Evolutionary conservation across 2,329 filamentous ascomycete genomes (phyloP).

Genomic region (Aspergillus piperis): DNA sequence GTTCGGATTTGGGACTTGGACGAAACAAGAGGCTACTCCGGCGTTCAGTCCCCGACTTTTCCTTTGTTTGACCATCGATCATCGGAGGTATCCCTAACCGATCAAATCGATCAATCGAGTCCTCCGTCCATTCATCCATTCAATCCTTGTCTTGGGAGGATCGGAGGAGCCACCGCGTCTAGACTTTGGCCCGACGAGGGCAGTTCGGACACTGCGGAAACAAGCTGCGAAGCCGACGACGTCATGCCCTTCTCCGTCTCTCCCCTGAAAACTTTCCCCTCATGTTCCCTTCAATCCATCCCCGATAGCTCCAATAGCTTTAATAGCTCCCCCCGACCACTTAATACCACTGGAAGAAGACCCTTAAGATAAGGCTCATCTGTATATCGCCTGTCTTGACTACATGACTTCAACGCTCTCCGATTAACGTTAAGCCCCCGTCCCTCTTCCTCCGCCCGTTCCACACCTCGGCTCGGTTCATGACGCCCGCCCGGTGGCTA

Average conservation of each 20-base stretch:
- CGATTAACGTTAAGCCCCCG: too few relatives aligned
- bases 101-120: too few relatives aligned
- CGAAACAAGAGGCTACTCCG: neutral
- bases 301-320: neutral
- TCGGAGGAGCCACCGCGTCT: neutral
- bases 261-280: neutral
- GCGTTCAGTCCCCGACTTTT: neutral
- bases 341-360: neutral
- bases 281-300: neutral
- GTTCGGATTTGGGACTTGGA: neutral
- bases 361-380: neutral
- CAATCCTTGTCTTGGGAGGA: too few relatives aligned
- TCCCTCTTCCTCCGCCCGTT: neutral
- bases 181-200: neutral
- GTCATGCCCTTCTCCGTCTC: neutral
- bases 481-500: slow-evolving; percentile 14
- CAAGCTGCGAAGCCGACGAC: neutral
- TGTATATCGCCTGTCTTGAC: neutral
- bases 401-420: neutral
- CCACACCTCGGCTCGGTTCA: neutral
- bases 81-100: too few relatives aligned
- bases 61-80: too few relatives aligned
- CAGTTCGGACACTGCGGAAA: neutral
- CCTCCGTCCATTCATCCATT: too few relatives aligned
- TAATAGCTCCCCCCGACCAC: neutral